Conservation (phyloP, 495 filamentous ascomycete species). For the Penicillium paxilli region DNA sequence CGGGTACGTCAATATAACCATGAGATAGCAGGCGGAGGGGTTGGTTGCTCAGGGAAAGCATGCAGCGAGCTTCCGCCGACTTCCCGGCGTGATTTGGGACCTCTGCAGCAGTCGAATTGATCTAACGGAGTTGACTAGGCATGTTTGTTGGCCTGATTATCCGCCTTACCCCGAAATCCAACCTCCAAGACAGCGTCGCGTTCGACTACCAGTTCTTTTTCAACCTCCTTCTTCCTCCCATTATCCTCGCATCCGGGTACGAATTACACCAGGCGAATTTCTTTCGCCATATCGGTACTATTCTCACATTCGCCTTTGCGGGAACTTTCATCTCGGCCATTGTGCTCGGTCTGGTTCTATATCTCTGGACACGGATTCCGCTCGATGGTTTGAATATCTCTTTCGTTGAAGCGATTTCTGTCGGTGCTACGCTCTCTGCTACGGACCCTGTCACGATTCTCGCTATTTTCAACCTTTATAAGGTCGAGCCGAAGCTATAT, state of each 20-base stretch:
- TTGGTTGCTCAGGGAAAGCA: too few species aligned
- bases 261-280: constrained; percentile 98
- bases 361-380: constrained; percentile 82
- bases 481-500: constrained; percentile 97
- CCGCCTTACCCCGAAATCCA: constrained; percentile 72
- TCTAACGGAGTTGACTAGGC: constrained; percentile 63
- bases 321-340: constrained; percentile 97
- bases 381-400: constrained; percentile 80
- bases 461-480: constrained; percentile 98
- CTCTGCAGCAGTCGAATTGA: too few species aligned
- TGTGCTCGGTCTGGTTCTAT: constrained; percentile 84
- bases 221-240: constrained; percentile 94
- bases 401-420: constrained; percentile 92
- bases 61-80: too few species aligned
- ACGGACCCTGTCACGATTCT: constrained; percentile 97
- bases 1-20: constrained; percentile 59
- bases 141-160: constrained; percentile 95
- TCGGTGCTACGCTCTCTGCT: constrained; percentile 92
- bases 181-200: constrained; percentile 82
- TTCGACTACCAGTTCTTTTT: constrained; percentile 99
- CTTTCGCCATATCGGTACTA: constrained; percentile 96
- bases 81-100: too few species aligned
- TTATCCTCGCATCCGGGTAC: constrained; percentile 96
- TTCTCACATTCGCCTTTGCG: constrained; percentile 97
- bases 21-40: background rate